Percentiles rank a stretch among this genome's conserved stretches.
These are phyloP conservation scores for Pyrenochaeta sp. DNA, from an alignment of 2,329 filamentous ascomycete species.

Conservation along the genomic window DNA sequence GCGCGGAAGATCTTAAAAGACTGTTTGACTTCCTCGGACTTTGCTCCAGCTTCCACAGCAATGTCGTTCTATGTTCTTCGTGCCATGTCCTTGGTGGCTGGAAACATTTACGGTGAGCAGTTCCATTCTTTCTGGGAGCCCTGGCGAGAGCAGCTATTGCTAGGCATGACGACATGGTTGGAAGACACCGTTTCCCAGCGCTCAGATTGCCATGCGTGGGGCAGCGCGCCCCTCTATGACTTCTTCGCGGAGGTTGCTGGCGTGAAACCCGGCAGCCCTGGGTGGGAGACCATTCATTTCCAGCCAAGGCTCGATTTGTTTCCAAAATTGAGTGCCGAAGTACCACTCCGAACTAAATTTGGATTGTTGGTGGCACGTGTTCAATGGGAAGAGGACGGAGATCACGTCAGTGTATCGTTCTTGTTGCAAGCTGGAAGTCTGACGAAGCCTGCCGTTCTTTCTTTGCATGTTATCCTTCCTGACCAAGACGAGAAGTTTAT, in stretches of 20 bases:
- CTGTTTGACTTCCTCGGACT: constrained; percentile 1
- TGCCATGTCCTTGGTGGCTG: constrained; percentile 45
- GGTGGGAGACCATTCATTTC: constrained; percentile 30
- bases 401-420: too few species aligned
- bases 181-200: constrained; percentile 54
- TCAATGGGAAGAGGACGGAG: too few species aligned
- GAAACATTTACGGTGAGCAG: constrained; percentile 39
- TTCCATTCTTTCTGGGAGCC: constrained; percentile 43
- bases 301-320: constrained; percentile 36
- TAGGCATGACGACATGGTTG: constrained; percentile 52
- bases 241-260: constrained; percentile 50
- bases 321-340: constrained; percentile 24
- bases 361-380: too few species aligned
- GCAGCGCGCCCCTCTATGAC: constrained; percentile 53
- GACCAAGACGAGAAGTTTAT: too few species aligned
- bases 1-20: neutral
- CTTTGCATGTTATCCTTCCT: too few species aligned
- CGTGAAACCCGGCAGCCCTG: constrained; percentile 19
- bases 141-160: constrained; percentile 47
- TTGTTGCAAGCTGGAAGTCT: too few species aligned
- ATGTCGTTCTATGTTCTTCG: constrained; percentile 54
- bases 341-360: too few species aligned
- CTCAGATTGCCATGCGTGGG: constrained; percentile 56
- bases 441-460: too few species aligned
- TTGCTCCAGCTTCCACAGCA: constrained; percentile 35